Evolutionary conservation across 31 red algal genomes (phyloP), one percentile per base, ranked within the genome.

Genomic region (Odonthalia washingtoniensis): DNA sequence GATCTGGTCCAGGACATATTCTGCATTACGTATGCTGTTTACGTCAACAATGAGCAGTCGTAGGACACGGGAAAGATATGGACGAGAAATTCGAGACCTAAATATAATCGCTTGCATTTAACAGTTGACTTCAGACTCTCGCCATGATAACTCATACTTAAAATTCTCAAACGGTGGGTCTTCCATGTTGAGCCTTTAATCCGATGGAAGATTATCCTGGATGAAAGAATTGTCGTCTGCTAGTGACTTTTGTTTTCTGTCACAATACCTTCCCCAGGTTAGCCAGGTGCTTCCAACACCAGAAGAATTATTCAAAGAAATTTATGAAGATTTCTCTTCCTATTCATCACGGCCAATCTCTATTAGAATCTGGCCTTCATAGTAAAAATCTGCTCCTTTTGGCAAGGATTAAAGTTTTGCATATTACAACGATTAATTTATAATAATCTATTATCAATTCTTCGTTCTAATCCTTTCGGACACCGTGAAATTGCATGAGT

Each of bases 241-340:
- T 27, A 32, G 12, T 45, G 66, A 46, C 69, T 91, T 82, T n/a
- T n/a, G n/a, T 46, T 84, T 74, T 26, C 78, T 83, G 74, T 99
- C 97, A 75, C 97, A 99, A 52, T 97, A 88, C 39, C 70, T 89
- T 0, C 89, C 97, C 97, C 97, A 99, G 28, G 88, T 73, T 3
- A 99, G 89, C 97, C 97, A 99, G 0, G 85, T 92, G 17, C 91
- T 92, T 40, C 90, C 90, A 34, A 95, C 88, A 53, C 97, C 95
- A 52, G 78, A 72, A 69, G 88, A 90, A 24, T 72, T 89, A 27
- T 75, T 79, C 43, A 97, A 36, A 12, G 94, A 92, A 26, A 84
- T 79, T 35, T 90, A 86, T 52, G 92, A 87, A 30, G 92, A 90
- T 35, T 97, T 81, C 39, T 85, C 89, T 1, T 94, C 89, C 72